A percentile compares a stretch with the other conserved stretches of the same genome.
Conservation (phyloP, 208 protist species). For the Vickermania ingenoplastis region DNA sequence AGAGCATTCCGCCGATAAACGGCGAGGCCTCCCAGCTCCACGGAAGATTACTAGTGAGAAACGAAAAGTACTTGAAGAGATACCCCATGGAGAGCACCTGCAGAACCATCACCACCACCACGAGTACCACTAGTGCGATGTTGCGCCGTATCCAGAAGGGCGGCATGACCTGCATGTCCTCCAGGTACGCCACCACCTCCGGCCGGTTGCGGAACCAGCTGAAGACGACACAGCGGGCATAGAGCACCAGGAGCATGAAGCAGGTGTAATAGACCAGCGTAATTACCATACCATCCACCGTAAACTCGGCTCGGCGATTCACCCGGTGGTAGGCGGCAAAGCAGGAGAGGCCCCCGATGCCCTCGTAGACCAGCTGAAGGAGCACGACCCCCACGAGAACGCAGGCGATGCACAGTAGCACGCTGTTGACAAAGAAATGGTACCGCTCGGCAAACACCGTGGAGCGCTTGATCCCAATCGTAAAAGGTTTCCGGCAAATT, state of each 20-base stretch:
- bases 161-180: slow-evolving; percentile 34
- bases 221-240: slow-evolving; percentile 40
- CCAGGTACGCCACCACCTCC: slow-evolving; percentile 39
- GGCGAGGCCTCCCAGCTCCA: slow-evolving; percentile 78
- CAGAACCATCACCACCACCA: slow-evolving; percentile 21
- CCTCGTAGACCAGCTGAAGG: slow-evolving; percentile 14
- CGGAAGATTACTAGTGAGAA: slow-evolving; percentile 34
- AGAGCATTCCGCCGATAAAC: slow-evolving; percentile 37
- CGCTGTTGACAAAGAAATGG: slow-evolving; percentile 18
- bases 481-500: slow-evolving; percentile 65
- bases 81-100: slow-evolving; percentile 47
- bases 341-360: slow-evolving; percentile 51
- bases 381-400: slow-evolving; percentile 20
- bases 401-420: slow-evolving; percentile 28
- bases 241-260: slow-evolving; percentile 28
- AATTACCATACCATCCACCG: slow-evolving; percentile 35
- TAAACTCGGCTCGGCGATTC: slow-evolving; percentile 43
- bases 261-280: slow-evolving; percentile 43
- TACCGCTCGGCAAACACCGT: slow-evolving; percentile 38
- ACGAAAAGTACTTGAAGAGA: slow-evolving; percentile 55
- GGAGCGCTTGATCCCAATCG: slow-evolving; percentile 28
- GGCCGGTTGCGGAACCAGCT: slow-evolving; percentile 42
- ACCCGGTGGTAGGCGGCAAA: slow-evolving; percentile 44
- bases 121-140: slow-evolving; percentile 16
- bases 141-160: slow-evolving; percentile 49